Evolutionary conservation across 352 stramenopile genomes (phyloP).

Genomic region (Plasmopara muralis): DNA sequence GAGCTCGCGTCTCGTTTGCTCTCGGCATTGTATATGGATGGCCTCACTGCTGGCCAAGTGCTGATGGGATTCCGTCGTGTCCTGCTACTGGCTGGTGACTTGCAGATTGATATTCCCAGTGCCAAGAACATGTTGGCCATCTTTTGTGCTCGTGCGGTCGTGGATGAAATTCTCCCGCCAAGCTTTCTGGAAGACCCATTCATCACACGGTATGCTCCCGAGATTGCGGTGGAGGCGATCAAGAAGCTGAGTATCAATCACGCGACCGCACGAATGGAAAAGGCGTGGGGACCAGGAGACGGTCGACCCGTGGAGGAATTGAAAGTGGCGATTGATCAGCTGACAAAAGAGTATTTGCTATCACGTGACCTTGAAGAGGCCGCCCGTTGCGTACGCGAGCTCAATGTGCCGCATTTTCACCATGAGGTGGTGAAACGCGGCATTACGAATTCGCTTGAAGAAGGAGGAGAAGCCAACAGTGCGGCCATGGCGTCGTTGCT

Average conservation of each 20-base stretch:
- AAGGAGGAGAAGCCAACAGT: conserved; percentile 40
- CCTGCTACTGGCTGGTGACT: conserved; percentile 93
- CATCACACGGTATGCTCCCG: conserved; percentile 88
- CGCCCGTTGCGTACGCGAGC: conserved; percentile 86
- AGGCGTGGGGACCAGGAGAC: conserved; percentile 95
- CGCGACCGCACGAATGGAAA: conserved; percentile 92
- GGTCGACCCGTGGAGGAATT: conserved; percentile 87
- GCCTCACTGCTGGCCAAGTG: conserved; percentile 68
- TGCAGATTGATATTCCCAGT: conserved; percentile 94
- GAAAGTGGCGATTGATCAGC: conserved; percentile 91
- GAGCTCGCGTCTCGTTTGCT: conserved; percentile 80
- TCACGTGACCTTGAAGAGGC: conserved; percentile 94
- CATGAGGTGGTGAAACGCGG: conserved; percentile 93
- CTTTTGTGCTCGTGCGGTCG: conserved; percentile 96
- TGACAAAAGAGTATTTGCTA: conserved; percentile 96
- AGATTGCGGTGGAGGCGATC: conserved; percentile 94
- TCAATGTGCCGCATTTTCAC: conserved; percentile 95
- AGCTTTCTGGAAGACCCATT: conserved; percentile 96
- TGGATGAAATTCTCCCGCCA: conserved; percentile 97
- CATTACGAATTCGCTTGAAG: conserved; percentile 50
- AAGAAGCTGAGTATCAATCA: conserved; percentile 96
- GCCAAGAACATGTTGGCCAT: conserved; percentile 91
- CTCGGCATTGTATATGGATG: conserved; percentile 89
- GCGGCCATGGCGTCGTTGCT: conserved; percentile 69
- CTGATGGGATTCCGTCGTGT: conserved; percentile 94